phyloP scores from a whole-genome alignment of 176 grass and related monocot genomes.

The Chloris gayana region DNA sequence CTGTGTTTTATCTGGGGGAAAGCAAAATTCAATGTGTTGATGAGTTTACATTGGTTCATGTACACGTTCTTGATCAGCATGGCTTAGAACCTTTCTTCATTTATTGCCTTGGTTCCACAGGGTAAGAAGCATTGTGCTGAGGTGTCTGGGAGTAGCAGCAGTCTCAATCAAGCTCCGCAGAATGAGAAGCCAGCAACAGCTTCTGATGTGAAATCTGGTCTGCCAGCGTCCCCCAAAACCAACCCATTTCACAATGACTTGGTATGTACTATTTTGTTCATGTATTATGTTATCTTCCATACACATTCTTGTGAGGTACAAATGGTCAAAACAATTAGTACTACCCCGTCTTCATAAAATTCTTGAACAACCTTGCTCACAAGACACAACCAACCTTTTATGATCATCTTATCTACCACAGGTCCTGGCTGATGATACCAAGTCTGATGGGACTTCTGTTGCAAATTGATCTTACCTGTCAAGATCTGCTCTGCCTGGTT shows the following conservation, averaged over 20 bases:
- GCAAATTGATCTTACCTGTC: slow-evolving; percentile 8
- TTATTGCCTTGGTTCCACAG: neutral
- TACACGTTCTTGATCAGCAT: neutral
- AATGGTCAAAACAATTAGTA: neutral
- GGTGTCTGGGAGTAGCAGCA: slow-evolving; percentile 21
- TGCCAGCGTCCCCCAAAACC: neutral
- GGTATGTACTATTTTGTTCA: neutral
- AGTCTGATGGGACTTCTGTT: neutral
- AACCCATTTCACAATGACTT: slow-evolving; percentile 15
- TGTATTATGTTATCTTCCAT: neutral
- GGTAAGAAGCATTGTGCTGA: neutral
- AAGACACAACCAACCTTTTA: too few relatives aligned
- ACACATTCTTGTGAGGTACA: neutral
- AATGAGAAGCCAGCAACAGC: slow-evolving; percentile 17
- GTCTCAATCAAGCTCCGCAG: slow-evolving; percentile 10
- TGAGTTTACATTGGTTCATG: neutral
- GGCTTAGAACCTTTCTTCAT: neutral
- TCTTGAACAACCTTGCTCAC: neutral
- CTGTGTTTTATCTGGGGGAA: neutral
- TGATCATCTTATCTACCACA: neutral
- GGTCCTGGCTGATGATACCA: neutral
- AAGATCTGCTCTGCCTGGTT: neutral
- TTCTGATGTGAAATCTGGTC: slow-evolving; percentile 23
- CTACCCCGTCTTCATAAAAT: neutral
- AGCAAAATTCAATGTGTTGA: neutral